Evolutionary conservation across 2,329 filamentous ascomycete genomes (phyloP).

Genomic region (Hymenoscyphus fructigenus): DNA sequence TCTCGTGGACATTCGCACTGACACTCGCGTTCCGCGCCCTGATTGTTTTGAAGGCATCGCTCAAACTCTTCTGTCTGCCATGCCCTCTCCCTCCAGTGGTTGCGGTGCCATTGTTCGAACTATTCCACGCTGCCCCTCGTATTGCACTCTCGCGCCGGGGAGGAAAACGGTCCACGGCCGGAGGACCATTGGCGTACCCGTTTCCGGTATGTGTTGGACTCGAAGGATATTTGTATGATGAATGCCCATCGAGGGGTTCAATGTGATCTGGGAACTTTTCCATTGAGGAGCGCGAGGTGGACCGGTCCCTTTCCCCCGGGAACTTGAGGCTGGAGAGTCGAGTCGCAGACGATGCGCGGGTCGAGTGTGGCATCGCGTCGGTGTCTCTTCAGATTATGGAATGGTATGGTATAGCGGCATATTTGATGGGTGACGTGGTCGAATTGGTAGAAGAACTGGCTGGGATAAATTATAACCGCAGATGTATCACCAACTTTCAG

Average conservation of each 20-base stretch:
- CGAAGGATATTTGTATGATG: slow-evolving; percentile 19
- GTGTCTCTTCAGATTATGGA: neutral
- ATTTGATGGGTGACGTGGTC: neutral
- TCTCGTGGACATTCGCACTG: slow-evolving; percentile 88
- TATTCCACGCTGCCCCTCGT: slow-evolving; percentile 28
- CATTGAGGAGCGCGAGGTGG: slow-evolving; percentile 39
- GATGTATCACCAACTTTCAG: neutral
- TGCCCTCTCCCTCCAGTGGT: slow-evolving; percentile 48
- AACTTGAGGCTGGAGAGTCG: slow-evolving; percentile 36
- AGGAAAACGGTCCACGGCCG: slow-evolving; percentile 58
- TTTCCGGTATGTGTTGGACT: slow-evolving; percentile 25
- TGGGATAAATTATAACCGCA: neutral
- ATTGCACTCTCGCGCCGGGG: slow-evolving; percentile 51
- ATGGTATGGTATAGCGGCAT: neutral
- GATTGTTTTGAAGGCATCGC: slow-evolving; percentile 83
- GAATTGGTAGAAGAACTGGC: neutral
- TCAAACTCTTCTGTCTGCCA: slow-evolving; percentile 78
- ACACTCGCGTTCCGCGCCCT: slow-evolving; percentile 79
- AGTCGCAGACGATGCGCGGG: slow-evolving; percentile 39
- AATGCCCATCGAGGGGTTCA: slow-evolving; percentile 39
- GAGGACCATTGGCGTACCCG: slow-evolving; percentile 30
- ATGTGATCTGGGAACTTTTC: slow-evolving; percentile 60
- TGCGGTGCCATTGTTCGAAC: slow-evolving; percentile 16
- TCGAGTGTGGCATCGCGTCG: slow-evolving; percentile 43
- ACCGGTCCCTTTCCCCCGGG: slow-evolving; percentile 24